Evolutionary conservation across 306 rosid genomes (phyloP).

Genomic region (Sicyos baderoa): DNA sequence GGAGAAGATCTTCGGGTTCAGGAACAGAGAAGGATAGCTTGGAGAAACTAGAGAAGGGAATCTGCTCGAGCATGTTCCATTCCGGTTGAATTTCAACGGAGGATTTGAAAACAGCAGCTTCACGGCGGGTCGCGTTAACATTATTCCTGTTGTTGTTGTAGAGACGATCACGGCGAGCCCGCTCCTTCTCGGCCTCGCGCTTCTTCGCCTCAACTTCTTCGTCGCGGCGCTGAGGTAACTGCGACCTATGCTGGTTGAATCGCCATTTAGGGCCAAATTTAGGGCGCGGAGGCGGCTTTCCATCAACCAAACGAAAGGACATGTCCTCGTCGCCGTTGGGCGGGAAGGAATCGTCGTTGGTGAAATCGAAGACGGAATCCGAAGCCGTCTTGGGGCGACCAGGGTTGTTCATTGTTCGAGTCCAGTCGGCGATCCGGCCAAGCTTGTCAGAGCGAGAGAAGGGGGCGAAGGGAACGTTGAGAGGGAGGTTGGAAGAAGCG

Average conservation of each 20-base stretch:
- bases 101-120: slow-evolving; percentile 74
- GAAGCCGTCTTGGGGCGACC: slow-evolving; percentile 53
- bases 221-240: slow-evolving; percentile 87
- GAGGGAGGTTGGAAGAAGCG: slow-evolving; percentile 43
- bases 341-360: slow-evolving; percentile 78
- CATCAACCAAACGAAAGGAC: slow-evolving; percentile 73
- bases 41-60: slow-evolving; percentile 79
- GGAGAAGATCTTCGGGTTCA: slow-evolving; percentile 74
- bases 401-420: slow-evolving; percentile 64
- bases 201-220: slow-evolving; percentile 81
- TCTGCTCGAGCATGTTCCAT: slow-evolving; percentile 94
- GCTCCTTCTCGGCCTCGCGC: slow-evolving; percentile 83
- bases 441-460: slow-evolving; percentile 85
- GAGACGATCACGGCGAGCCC: slow-evolving; percentile 79
- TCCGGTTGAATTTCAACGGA: slow-evolving; percentile 88
- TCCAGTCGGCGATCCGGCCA: slow-evolving; percentile 89
- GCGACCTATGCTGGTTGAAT: slow-evolving; percentile 57
- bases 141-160: slow-evolving; percentile 69
- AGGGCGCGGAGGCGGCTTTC: slow-evolving; percentile 82
- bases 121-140: slow-evolving; percentile 54
- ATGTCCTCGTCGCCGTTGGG: slow-evolving; percentile 47
- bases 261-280: slow-evolving; percentile 82
- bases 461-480: slow-evolving; percentile 75
- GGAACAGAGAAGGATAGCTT: slow-evolving; percentile 78
- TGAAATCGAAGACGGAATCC: slow-evolving; percentile 75